phyloP scores from a whole-genome alignment of 2,329 filamentous ascomycete species.

The Cryphonectria carpinicola region DNA sequence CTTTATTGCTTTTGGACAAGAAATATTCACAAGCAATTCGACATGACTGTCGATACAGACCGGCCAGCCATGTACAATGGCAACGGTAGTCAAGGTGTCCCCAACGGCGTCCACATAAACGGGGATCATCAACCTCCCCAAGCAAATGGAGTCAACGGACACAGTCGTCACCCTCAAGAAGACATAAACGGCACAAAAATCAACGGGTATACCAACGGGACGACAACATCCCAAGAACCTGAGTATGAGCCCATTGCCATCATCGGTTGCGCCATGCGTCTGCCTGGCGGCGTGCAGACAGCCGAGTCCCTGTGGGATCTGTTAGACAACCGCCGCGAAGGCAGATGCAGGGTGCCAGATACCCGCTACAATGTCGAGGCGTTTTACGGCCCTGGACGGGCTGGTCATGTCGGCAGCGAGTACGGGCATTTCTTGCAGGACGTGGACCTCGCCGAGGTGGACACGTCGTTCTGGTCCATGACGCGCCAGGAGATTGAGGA shows the following conservation, averaged over 20 bases:
- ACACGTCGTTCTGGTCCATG: conserved; percentile 17
- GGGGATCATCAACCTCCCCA: not conserved
- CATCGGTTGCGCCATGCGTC: conserved; percentile 39
- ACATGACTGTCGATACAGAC: not conserved
- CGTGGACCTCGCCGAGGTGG: conserved; percentile 12
- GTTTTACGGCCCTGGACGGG: conserved; percentile 38
- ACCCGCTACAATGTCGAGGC: conserved; percentile 37
- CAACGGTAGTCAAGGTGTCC: not conserved
- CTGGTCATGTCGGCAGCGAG: conserved; percentile 39
- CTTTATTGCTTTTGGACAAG: not conserved
- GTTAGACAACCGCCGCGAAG: conserved; percentile 36
- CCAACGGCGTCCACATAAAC: not conserved
- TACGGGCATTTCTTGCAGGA: conserved; percentile 19
- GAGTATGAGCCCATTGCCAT: conserved; percentile 37
- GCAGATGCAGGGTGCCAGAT: conserved; percentile 33
- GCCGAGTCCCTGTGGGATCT: conserved; percentile 39
- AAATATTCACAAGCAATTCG: not conserved
- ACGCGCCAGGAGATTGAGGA: not conserved
- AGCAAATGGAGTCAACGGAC: not conserved
- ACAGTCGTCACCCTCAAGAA: not conserved
- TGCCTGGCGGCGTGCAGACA: conserved; percentile 37
- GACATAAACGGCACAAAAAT: not conserved
- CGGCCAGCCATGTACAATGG: not conserved
- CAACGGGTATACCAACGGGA: not conserved
- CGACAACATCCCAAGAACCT: not conserved